phyloP scores from a whole-genome alignment of 2,329 filamentous ascomycete genomes.

The Fusarium xyrophilum region DNA sequence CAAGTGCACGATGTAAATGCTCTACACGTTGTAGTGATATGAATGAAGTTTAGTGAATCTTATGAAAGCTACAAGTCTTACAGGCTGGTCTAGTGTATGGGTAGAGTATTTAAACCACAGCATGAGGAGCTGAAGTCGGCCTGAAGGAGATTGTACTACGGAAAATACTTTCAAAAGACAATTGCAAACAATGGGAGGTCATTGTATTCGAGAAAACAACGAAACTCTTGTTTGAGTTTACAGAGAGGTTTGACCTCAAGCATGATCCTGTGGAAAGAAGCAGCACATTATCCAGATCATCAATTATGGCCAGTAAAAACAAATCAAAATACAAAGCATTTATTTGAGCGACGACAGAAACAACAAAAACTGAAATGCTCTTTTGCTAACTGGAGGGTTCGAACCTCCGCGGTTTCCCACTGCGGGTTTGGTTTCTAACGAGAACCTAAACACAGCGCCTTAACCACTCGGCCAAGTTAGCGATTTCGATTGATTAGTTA shows the following conservation, averaged over 20 bases:
- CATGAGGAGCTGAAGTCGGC: background rate
- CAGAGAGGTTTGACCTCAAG: background rate
- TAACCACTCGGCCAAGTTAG: constrained; percentile 39
- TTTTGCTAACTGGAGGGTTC: constrained; percentile 38
- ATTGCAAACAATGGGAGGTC: background rate
- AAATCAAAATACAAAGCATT: background rate
- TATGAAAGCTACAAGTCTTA: background rate
- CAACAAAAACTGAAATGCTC: background rate
- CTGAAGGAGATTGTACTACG: background rate
- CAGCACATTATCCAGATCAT: background rate
- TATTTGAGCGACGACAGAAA: background rate
- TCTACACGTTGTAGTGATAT: constrained; percentile 11
- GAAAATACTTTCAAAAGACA: background rate
- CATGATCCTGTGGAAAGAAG: background rate
- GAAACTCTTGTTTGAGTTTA: background rate
- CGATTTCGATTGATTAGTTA: constrained; percentile 29
- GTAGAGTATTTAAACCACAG: background rate
- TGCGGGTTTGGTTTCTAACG: constrained; percentile 36
- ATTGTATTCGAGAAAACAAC: background rate
- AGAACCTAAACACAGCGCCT: constrained; percentile 39
- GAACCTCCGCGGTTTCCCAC: constrained; percentile 39
- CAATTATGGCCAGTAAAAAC: too few relatives aligned
- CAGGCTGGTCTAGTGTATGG: background rate
- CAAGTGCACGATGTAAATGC: constrained; percentile 37
- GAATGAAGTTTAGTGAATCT: constrained; percentile 27